A percentile compares a stretch with the other conserved stretches of the same genome.
Conservation (phyloP, 2,329 filamentous ascomycete genomes). For the Calonectria leucothoes region DNA sequence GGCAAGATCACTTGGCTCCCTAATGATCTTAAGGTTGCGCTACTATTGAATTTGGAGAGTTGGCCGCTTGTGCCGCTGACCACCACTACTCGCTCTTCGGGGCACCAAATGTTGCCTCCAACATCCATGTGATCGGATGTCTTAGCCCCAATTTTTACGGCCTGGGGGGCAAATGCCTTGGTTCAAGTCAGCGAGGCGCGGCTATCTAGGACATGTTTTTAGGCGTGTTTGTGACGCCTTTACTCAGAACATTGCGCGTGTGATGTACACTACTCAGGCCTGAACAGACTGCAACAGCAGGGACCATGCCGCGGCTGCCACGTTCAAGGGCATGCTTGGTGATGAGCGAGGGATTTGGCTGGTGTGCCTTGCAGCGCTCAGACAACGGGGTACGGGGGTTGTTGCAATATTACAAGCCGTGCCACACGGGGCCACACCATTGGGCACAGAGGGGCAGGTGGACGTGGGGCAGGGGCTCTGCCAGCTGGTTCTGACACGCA, state of each 20-base stretch:
- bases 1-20: neutral
- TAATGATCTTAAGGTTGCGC: neutral
- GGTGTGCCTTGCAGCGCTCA: neutral
- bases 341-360: neutral
- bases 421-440: neutral
- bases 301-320: neutral
- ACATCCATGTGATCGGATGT: neutral
- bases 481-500: neutral
- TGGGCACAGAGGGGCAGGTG: neutral
- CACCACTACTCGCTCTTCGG: neutral
- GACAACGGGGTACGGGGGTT: neutral
- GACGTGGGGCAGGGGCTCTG: neutral
- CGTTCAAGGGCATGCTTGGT: neutral
- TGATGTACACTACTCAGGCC: neutral
- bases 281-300: neutral
- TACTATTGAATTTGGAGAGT: neutral
- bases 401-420: neutral
- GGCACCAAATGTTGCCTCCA: neutral
- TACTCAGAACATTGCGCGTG: neutral
- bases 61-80: neutral
- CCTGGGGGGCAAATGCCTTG: neutral
- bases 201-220: neutral
- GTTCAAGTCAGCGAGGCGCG: neutral
- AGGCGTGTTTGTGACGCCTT: neutral
- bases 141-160: neutral